These are phyloP conservation scores for Nannizziopsis arthrosporioides DNA, from an alignment of 2,329 filamentous ascomycete genomes.

Conservation along the genomic window DNA sequence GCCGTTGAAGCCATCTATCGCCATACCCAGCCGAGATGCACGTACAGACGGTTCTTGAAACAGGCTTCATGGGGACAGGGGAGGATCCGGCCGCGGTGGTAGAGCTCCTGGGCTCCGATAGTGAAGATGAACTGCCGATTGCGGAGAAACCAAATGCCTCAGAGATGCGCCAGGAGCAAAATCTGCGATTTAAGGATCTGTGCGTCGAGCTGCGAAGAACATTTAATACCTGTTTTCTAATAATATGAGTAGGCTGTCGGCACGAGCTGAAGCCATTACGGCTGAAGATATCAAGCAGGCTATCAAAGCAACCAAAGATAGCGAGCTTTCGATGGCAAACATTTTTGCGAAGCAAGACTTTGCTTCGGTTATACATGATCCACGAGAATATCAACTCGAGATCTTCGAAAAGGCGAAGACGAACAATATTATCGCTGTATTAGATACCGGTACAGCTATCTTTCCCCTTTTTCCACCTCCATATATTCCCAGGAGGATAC, in stretches of 20 bases:
- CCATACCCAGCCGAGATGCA: no score
- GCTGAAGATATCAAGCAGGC: slow-evolving; percentile 29
- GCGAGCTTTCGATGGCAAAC: slow-evolving; percentile 44
- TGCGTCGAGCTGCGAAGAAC: slow-evolving; percentile 20
- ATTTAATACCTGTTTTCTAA: slow-evolving; percentile 7
- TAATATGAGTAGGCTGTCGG: slow-evolving; percentile 24
- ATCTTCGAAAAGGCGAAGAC: slow-evolving; percentile 77
- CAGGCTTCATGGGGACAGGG: neutral
- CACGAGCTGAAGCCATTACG: slow-evolving; percentile 34
- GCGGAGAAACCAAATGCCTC: slow-evolving; percentile 20
- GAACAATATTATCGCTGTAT: slow-evolving; percentile 80
- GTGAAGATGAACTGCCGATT: slow-evolving; percentile 18
- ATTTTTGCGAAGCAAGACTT: slow-evolving; percentile 44
- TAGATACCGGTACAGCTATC: slow-evolving; percentile 59
- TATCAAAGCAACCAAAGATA: slow-evolving; percentile 26
- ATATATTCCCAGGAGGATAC: neutral
- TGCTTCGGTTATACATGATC: slow-evolving; percentile 56
- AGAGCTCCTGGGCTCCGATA: slow-evolving; percentile 21
- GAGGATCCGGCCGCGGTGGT: no score
- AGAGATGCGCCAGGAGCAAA: slow-evolving; percentile 41
- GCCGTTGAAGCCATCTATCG: no score
- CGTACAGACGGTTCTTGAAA: neutral
- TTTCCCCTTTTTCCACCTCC: neutral
- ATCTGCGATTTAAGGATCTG: slow-evolving; percentile 41
- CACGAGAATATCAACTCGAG: slow-evolving; percentile 83